phyloP scores from a whole-genome alignment of 768 basidiomycete genomes.

The Butyriboletus loyo region DNA sequence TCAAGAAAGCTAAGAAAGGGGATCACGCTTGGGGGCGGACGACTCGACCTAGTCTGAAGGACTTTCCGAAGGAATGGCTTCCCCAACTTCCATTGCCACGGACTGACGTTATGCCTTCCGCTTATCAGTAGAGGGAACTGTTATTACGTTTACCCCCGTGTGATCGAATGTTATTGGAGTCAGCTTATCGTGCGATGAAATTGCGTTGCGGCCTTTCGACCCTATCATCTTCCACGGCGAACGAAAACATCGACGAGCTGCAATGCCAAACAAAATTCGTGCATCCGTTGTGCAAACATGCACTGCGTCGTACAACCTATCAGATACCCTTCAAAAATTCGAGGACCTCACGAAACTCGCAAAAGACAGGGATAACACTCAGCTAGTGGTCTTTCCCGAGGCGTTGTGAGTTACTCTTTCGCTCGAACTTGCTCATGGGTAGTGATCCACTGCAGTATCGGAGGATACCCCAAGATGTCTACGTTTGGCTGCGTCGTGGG shows the following conservation, averaged over 20 bases:
- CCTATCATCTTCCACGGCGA: background rate
- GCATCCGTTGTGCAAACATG: conserved; percentile 55
- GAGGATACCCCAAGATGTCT: conserved; percentile 60
- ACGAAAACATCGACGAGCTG: background rate
- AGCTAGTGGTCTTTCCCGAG: conserved; percentile 56
- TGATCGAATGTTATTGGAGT: conserved; percentile 1
- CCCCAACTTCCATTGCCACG: conserved; percentile 31
- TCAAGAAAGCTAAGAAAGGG: conserved; percentile 68
- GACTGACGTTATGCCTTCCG: conserved; percentile 2
- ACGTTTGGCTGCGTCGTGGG: conserved; percentile 45
- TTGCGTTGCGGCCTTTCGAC: background rate
- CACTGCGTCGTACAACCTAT: conserved; percentile 43
- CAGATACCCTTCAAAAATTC: conserved; percentile 48
- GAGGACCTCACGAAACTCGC: conserved; percentile 45
- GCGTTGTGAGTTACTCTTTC: conserved; percentile 43
- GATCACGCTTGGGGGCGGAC: conserved; percentile 59
- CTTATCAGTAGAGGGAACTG: conserved; percentile 8
- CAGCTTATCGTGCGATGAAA: conserved; percentile 1
- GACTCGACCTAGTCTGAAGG: conserved; percentile 62
- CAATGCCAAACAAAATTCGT: conserved; percentile 35
- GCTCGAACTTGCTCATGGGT: background rate
- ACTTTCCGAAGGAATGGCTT: conserved; percentile 88
- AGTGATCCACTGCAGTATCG: conserved; percentile 36
- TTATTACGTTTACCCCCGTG: conserved; percentile 3
- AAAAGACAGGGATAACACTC: conserved; percentile 43